These are phyloP conservation scores for Cutaneotrichosporon sp. DNA, from an alignment of 1,284 basidiomycete genomes.

Conservation along the genomic window DNA sequence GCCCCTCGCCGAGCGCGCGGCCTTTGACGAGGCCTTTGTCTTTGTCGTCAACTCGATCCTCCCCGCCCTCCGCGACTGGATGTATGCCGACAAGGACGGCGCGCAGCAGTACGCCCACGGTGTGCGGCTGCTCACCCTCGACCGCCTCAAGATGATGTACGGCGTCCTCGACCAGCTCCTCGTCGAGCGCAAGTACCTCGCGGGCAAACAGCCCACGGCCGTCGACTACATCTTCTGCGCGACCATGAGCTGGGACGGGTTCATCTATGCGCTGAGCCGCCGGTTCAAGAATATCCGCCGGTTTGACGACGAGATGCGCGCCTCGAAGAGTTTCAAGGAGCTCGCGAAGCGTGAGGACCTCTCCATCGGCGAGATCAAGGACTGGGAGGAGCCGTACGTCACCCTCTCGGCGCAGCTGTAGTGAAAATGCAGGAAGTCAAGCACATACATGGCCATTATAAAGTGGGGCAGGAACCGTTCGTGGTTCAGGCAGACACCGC, in stretches of 20 bases:
- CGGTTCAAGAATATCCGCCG: conserved; percentile 8
- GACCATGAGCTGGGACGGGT: conserved; percentile 19
- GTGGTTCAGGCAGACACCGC: background rate
- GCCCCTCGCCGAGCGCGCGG: conserved; percentile 9
- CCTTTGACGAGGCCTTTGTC: conserved; percentile 27
- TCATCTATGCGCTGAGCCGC: conserved; percentile 9
- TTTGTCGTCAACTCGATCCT: conserved; percentile 29
- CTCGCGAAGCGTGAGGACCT: conserved; percentile 4
- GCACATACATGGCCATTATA: background rate
- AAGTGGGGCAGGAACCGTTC: background rate
- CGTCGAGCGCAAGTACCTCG: conserved; percentile 5
- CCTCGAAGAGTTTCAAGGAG: conserved; percentile 10
- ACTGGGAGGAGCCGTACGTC: conserved; percentile 19
- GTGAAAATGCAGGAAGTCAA: background rate
- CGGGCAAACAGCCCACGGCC: conserved; percentile 4
- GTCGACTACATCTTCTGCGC: conserved; percentile 20
- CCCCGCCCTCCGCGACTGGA: conserved; percentile 32
- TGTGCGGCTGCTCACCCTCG: conserved; percentile 17
- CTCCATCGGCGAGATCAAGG: conserved; percentile 6
- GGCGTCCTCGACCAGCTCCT: conserved; percentile 9
- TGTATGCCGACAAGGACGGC: conserved; percentile 29
- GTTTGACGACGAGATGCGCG: conserved; percentile 14
- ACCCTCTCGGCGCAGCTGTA: conserved; percentile 6
- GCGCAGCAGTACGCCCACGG: conserved; percentile 11
- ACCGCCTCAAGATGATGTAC: conserved; percentile 14